These are phyloP conservation scores for Pseudogymnoascus sp. DNA, from an alignment of 2,329 filamentous ascomycete species.

Conservation along the genomic window DNA sequence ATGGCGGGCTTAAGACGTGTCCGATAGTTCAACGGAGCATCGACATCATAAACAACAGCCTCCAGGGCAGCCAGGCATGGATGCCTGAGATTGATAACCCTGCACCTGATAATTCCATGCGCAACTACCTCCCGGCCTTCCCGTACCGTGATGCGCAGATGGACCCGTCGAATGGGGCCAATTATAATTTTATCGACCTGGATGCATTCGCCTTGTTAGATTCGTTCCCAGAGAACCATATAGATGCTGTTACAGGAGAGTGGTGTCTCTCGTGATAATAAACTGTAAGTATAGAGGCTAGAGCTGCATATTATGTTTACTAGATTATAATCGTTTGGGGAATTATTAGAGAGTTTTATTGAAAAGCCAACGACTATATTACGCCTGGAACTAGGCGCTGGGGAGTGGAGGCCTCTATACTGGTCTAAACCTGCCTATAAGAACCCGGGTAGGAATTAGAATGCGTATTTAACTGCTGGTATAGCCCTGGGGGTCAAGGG, in stretches of 20 bases:
- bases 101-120: background rate
- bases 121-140: constrained; percentile 19
- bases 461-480: too few relatives aligned
- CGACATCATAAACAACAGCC: constrained; percentile 26
- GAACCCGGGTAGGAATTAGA: too few relatives aligned
- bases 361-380: too few relatives aligned
- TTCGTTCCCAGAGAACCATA: constrained; percentile 18
- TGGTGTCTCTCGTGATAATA: background rate
- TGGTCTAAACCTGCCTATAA: too few relatives aligned
- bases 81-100: background rate
- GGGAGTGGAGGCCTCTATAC: too few relatives aligned
- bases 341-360: background rate
- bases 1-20: constrained; percentile 22
- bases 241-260: constrained; percentile 13
- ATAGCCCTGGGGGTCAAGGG: too few relatives aligned
- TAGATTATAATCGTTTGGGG: background rate
- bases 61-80: background rate
- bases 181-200: constrained; percentile 15
- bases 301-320: background rate
- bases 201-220: constrained; percentile 20
- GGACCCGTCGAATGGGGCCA: background rate
- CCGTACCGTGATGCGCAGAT: constrained; percentile 16
- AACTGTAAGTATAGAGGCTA: constrained; percentile 7
- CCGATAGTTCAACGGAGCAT: constrained; percentile 27
- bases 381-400: too few relatives aligned